A percentile compares a stretch with the other conserved stretches of the same genome.
phyloP scores from a whole-genome alignment of 148 eudicot species.

The Fallopia convolvulus region DNA sequence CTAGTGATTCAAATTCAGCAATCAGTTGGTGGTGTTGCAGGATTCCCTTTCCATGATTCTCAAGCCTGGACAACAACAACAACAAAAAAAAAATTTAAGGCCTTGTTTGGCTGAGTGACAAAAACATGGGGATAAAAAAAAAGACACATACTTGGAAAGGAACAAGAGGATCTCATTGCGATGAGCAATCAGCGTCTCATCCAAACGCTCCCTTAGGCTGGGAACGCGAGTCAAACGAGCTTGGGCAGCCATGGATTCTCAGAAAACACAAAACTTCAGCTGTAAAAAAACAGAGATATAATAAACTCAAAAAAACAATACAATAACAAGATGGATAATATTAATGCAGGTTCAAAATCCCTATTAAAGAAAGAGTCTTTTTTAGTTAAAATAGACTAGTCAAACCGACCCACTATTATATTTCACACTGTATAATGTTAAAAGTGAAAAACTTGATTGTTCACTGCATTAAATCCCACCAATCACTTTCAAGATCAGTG shows the following conservation, averaged over 20 bases:
- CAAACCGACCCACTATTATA: background rate
- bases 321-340: background rate
- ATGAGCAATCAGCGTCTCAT: slow-evolving; percentile 18
- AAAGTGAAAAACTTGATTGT: background rate
- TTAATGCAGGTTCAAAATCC: background rate
- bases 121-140: background rate
- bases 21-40: slow-evolving; percentile 23
- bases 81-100: background rate
- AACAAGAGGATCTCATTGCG: slow-evolving; percentile 24
- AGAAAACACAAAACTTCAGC: background rate
- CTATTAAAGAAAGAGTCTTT: background rate
- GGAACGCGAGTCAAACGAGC: slow-evolving; percentile 15
- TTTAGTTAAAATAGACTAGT: background rate
- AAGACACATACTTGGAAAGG: slow-evolving; percentile 23
- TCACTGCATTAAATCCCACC: background rate
- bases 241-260: slow-evolving; percentile 10
- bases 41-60: slow-evolving; percentile 23
- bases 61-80: slow-evolving; percentile 18
- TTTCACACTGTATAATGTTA: background rate
- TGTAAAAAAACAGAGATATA: background rate
- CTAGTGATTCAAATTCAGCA: slow-evolving; percentile 15
- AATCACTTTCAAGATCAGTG: background rate
- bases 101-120: background rate
- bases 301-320: background rate
- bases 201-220: slow-evolving; percentile 17